These are phyloP conservation scores for Colletotrichum costaricense DNA, from an alignment of 2,329 filamentous ascomycete species.

Conservation along the genomic window DNA sequence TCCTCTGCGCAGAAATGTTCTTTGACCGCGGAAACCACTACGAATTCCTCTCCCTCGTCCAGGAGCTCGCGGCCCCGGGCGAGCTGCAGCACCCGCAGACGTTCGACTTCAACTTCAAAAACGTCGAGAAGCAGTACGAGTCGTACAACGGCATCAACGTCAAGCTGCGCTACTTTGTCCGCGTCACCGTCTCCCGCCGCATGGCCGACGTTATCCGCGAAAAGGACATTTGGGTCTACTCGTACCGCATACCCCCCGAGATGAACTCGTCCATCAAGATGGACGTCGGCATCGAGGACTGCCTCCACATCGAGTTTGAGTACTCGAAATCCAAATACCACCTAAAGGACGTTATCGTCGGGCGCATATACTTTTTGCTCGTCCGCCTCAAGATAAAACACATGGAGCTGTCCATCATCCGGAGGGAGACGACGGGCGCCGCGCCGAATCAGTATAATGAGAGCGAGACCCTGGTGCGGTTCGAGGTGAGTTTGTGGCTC, in stretches of 20 bases:
- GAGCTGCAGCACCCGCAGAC: slow-evolving; percentile 99
- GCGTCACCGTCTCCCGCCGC: slow-evolving; percentile 93
- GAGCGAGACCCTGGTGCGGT: slow-evolving; percentile 96
- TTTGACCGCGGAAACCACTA: slow-evolving; percentile 99
- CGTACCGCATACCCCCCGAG: slow-evolving; percentile 96
- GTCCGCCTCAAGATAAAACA: slow-evolving; percentile 99
- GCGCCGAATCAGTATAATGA: slow-evolving; percentile 99
- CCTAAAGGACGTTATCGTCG: slow-evolving; percentile 98
- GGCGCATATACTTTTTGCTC: slow-evolving; percentile 96
- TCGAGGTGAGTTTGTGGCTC: slow-evolving; percentile 72
- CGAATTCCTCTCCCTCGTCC: slow-evolving; percentile 96
- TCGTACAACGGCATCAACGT: slow-evolving; percentile 99
- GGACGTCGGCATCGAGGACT: slow-evolving; percentile 99
- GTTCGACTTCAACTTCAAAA: slow-evolving; percentile 99
- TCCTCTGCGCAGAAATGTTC: slow-evolving; percentile 84
- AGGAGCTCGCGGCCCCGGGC: slow-evolving; percentile 95
- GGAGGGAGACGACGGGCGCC: slow-evolving; percentile 94
- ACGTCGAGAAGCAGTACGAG: slow-evolving; percentile 99
- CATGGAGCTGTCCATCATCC: slow-evolving; percentile 98
- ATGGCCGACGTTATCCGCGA: slow-evolving; percentile 99
- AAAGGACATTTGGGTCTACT: slow-evolving; percentile 99
- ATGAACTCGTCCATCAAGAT: slow-evolving; percentile 99
- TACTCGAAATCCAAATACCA: slow-evolving; percentile 99
- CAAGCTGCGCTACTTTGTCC: slow-evolving; percentile 97
- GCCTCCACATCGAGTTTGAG: slow-evolving; percentile 98